Conservation (phyloP, 306 rosid species). For the Castanea sativa region DNA sequence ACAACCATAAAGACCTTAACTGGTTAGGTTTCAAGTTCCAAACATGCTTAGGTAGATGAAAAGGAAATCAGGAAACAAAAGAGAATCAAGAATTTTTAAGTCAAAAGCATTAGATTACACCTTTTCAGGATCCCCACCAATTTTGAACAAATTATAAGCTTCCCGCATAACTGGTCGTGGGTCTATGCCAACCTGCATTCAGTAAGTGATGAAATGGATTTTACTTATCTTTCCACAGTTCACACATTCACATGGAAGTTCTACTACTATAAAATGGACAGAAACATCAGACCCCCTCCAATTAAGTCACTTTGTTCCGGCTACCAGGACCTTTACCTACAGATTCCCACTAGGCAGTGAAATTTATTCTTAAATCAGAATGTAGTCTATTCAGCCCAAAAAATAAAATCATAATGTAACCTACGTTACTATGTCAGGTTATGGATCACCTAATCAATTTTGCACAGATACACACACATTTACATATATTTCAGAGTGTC, state of each 20-base stretch:
- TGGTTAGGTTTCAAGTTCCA: neutral
- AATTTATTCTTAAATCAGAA: neutral
- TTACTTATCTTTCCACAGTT: neutral
- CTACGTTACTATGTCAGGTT: neutral
- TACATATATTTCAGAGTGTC: neutral
- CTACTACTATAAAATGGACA: neutral
- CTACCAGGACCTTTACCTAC: neutral
- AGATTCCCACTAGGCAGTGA: neutral
- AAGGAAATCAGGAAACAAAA: neutral
- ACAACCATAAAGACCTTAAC: neutral
- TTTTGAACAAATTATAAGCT: slow-evolving; percentile 76
- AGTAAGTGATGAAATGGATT: slow-evolving; percentile 6
- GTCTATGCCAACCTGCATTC: slow-evolving; percentile 79
- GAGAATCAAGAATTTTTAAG: neutral
- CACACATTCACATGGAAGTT: neutral
- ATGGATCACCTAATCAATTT: neutral
- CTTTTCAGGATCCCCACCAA: slow-evolving; percentile 87
- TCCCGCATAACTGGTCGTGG: slow-evolving; percentile 79
- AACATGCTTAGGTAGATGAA: neutral
- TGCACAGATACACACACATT: neutral
- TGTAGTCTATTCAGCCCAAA: neutral
- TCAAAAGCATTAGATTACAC: slow-evolving; percentile 29
- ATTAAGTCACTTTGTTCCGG: neutral
- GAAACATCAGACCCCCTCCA: neutral
- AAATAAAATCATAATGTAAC: no score